Conservation (phyloP, 116 monocot genomes). For the Cymodocea nodosa region DNA sequence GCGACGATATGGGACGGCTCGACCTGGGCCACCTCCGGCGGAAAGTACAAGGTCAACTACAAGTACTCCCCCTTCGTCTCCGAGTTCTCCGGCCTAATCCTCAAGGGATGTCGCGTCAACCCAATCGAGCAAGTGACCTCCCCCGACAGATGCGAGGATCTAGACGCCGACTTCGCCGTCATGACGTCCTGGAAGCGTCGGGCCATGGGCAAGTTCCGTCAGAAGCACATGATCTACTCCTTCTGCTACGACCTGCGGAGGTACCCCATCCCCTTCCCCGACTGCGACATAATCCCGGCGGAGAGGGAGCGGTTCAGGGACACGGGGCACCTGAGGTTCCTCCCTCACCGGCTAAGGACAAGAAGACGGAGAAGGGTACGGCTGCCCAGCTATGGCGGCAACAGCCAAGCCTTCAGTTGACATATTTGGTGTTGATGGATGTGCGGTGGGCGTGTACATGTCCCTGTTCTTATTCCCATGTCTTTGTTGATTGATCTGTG, state of each 20-base stretch:
- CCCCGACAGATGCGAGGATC: conserved; percentile 9
- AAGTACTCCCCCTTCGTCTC: conserved; percentile 57
- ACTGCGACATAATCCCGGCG: conserved; percentile 32
- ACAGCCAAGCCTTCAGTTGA: not conserved
- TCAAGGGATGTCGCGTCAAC: conserved; percentile 54
- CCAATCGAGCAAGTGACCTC: conserved; percentile 28
- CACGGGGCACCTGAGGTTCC: conserved; percentile 31
- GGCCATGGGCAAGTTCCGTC: conserved; percentile 40
- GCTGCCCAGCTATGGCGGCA: not conserved
- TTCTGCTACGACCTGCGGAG: conserved; percentile 41
- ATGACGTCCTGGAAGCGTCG: conserved; percentile 27
- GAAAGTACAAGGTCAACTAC: conserved; percentile 70
- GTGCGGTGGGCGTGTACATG: too few species aligned
- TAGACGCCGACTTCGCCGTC: conserved; percentile 13
- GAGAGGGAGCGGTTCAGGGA: conserved; percentile 39
- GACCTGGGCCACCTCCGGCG: conserved; percentile 72
- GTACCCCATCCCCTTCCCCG: conserved; percentile 45
- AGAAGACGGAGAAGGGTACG: conserved; percentile 3
- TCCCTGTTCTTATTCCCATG: too few species aligned
- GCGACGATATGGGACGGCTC: conserved; percentile 93
- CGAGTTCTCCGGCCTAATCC: conserved; percentile 49
- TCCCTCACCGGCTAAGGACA: conserved; percentile 6
- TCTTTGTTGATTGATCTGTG: too few species aligned
- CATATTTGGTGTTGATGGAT: too few species aligned
- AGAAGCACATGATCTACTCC: conserved; percentile 52